Percentiles rank a stretch among this genome's conserved stretches.
phyloP scores from a whole-genome alignment of 1,284 basidiomycete genomes.

The Tilletia caries region DNA sequence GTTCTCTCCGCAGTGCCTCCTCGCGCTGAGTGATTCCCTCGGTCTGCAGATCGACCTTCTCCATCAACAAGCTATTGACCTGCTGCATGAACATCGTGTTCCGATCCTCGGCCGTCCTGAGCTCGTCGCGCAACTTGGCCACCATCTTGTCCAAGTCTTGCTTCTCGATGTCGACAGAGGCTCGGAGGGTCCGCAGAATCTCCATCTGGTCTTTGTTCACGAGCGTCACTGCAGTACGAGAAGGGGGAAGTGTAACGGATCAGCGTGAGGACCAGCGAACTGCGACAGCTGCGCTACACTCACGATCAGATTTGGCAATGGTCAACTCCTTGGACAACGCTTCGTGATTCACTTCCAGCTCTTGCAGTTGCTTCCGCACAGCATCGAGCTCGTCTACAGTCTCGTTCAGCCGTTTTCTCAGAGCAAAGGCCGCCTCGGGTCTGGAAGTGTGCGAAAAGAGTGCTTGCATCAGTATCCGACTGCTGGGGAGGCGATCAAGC shows the following conservation, averaged over 20 bases:
- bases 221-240: conserved; percentile 45
- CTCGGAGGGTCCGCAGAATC: conserved; percentile 72
- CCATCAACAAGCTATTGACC: conserved; percentile 65
- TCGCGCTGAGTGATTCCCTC: conserved; percentile 49
- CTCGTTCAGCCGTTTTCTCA: conserved; percentile 81
- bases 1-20: conserved; percentile 35
- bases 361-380: conserved; percentile 67
- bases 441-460: no score
- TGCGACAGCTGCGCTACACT: conserved; percentile 49
- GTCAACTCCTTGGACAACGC: conserved; percentile 69
- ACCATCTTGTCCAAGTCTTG: conserved; percentile 69
- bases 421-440: conserved; percentile 77
- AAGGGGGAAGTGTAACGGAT: conserved; percentile 48
- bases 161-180: conserved; percentile 84
- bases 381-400: conserved; percentile 75
- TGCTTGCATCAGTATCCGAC: no score
- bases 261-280: conserved; percentile 39
- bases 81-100: conserved; percentile 81
- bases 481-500: no score
- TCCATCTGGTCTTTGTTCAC: conserved; percentile 58
- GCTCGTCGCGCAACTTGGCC: conserved; percentile 65
- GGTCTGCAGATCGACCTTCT: conserved; percentile 80
- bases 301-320: conserved; percentile 80
- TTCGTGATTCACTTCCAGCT: conserved; percentile 71
- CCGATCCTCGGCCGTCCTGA: conserved; percentile 74